Percentiles rank a stretch among this genome's conserved stretches.
Conservation (phyloP, 1,139 yeast species). For the Sugiyamaella pinicola region DNA sequence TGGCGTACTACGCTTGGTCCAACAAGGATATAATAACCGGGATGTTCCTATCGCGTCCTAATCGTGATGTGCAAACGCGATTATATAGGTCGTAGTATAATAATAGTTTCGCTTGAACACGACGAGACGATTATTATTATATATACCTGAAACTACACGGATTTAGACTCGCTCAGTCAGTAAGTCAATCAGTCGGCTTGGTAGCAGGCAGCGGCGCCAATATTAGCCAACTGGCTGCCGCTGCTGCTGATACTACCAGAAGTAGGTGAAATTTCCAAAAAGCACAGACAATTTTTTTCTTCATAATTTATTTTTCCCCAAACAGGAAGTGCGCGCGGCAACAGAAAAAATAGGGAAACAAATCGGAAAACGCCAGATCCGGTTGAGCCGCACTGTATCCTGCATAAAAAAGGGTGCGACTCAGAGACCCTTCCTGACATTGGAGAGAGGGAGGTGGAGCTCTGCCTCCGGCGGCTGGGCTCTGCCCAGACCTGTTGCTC, state of each 20-base stretch:
- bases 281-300: background rate
- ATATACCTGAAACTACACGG: background rate
- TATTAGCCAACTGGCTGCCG: too few species aligned
- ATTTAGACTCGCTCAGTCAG: too few species aligned
- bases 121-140: background rate
- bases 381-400: background rate
- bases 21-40: too few species aligned
- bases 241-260: too few species aligned
- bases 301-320: background rate
- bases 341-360: background rate
- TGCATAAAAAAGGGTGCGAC: background rate
- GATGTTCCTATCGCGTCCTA: too few species aligned
- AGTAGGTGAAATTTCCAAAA: background rate
- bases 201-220: too few species aligned
- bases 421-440: background rate
- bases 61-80: background rate
- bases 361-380: background rate
- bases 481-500: too few species aligned
- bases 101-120: too few species aligned
- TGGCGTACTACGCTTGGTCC: too few species aligned
- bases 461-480: too few species aligned
- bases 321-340: background rate
- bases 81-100: background rate
- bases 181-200: too few species aligned
- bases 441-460: background rate